Conservation (phyloP, 192 early-diverging fungal genomes). For the Backusella westeae region DNA sequence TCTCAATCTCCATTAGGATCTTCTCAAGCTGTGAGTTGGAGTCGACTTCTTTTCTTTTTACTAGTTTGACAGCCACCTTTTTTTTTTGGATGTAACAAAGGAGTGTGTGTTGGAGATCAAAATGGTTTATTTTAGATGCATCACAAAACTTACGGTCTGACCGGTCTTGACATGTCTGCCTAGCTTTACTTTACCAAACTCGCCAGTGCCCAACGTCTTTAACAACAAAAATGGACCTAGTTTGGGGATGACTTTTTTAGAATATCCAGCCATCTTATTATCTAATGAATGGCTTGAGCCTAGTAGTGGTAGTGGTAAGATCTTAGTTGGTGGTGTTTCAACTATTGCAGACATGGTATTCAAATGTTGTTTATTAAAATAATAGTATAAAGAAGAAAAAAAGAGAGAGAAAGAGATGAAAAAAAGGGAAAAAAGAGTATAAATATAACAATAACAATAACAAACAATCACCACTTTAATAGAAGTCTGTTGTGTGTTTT, state of each 20-base stretch:
- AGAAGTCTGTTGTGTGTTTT: not conserved
- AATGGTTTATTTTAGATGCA: too few species aligned
- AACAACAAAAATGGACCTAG: slow-evolving; percentile 78
- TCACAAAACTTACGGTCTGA: slow-evolving; percentile 6
- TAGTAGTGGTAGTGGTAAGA: not conserved
- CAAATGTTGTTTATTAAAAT: not conserved
- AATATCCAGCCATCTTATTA: not conserved
- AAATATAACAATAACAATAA: slow-evolving; percentile 5
- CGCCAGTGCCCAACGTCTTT: slow-evolving; percentile 87
- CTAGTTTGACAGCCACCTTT: slow-evolving; percentile 91
- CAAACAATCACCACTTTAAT: not conserved
- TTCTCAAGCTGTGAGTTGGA: slow-evolving; percentile 76
- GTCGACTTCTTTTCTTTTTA: slow-evolving; percentile 86
- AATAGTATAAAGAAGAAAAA: not conserved
- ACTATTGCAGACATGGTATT: not conserved
- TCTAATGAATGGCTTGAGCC: not conserved
- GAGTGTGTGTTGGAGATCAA: too few species aligned
- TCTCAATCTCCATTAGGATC: slow-evolving; percentile 90
- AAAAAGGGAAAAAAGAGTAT: not conserved
- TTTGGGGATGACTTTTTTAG: slow-evolving; percentile 29
- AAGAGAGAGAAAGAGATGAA: not conserved
- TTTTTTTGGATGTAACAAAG: too few species aligned
- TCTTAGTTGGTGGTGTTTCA: not conserved
- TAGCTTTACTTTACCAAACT: slow-evolving; percentile 89
- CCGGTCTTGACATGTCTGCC: slow-evolving; percentile 62